These are phyloP conservation scores for Tetracladium setigerum DNA, from an alignment of 495 filamentous ascomycete species.

Conservation along the genomic window DNA sequence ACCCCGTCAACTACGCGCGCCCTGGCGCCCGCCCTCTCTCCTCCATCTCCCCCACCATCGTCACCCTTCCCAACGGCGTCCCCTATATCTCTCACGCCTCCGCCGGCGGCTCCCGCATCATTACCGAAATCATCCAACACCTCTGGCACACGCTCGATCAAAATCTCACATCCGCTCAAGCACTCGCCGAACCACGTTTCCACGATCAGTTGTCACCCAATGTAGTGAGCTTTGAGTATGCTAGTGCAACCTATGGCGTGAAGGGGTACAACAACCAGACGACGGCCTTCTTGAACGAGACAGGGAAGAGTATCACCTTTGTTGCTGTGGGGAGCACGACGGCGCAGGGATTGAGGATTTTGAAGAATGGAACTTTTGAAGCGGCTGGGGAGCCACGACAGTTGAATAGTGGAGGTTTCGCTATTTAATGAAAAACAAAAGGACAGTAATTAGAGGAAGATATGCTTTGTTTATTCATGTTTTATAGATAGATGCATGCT, in stretches of 20 bases:
- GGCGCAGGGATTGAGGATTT: slow-evolving; percentile 60
- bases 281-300: slow-evolving; percentile 50
- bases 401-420: slow-evolving; percentile 58
- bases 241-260: slow-evolving; percentile 6
- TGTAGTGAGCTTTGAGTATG: slow-evolving; percentile 60
- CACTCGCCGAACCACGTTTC: slow-evolving; percentile 59
- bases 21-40: slow-evolving; percentile 78
- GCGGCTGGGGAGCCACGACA: slow-evolving; percentile 64
- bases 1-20: slow-evolving; percentile 69
- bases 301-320: slow-evolving; percentile 73
- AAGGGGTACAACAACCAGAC: slow-evolving; percentile 55
- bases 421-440: slow-evolving; percentile 6
- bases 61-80: slow-evolving; percentile 54
- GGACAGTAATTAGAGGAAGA: too few species aligned
- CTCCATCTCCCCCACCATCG: slow-evolving; percentile 72
- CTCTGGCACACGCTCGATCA: slow-evolving; percentile 68
- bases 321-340: slow-evolving; percentile 57
- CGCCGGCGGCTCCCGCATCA: slow-evolving; percentile 81
- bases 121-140: slow-evolving; percentile 74
- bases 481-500: too few species aligned
- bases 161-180: slow-evolving; percentile 46
- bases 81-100: slow-evolving; percentile 69
- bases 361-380: slow-evolving; percentile 71
- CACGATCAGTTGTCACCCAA: slow-evolving; percentile 83
- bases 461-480: too few species aligned